Base-by-base conservation (phyloP, 768 basidiomycete species). In the Suillus clintonianus region DNA sequence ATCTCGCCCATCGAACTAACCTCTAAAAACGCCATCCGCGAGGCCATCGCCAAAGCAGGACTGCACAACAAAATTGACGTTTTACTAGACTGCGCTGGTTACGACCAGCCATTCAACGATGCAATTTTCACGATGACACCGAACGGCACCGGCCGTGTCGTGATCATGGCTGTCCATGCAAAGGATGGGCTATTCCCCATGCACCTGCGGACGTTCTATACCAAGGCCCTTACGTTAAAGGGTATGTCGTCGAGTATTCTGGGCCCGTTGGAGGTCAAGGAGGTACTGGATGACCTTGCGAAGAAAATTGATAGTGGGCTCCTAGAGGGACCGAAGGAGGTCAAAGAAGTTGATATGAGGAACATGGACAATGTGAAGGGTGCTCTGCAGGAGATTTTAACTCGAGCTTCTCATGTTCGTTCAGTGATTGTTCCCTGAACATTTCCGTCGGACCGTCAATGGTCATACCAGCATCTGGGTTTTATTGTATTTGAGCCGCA, bases 91-190 rank as follows among this genome's bases (percentile, higher is more conserved):
- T 77, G 76, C 8, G 76, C 76, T 10, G 76, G 76, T 3, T 77
- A 76, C 3, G 76, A 74, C 4, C 50, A 58, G 4, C 74, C 76
- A 11, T 70, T 77, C 61, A 77, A 78, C 42, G 76, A 78, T 7
- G 77, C 76, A 5, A 47, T 77, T 56, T 64, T 64, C 36, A 77
- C 71, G 4, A 78, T 77, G 76, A 77, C 65, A 2, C 74, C 74
- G 0, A 48, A 68, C 2, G 74, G 74, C 10, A 67, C 76, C 7
- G 77, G 77, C 0, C 74, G 77, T 10, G 77, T 71, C 7, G 71
- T 77, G 42, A 73, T 76, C 8, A 77, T 77, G 76, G 77, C 76
- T 15, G 76, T 71, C 1, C 76, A 77, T 37, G 66, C 77, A 11
- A 70, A 72, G 27, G 76, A 77, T 13, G 73, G 73, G 32, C 9